Base-by-base conservation (phyloP, 75 land plant genomes). In the Ceratopteris richardii region DNA sequence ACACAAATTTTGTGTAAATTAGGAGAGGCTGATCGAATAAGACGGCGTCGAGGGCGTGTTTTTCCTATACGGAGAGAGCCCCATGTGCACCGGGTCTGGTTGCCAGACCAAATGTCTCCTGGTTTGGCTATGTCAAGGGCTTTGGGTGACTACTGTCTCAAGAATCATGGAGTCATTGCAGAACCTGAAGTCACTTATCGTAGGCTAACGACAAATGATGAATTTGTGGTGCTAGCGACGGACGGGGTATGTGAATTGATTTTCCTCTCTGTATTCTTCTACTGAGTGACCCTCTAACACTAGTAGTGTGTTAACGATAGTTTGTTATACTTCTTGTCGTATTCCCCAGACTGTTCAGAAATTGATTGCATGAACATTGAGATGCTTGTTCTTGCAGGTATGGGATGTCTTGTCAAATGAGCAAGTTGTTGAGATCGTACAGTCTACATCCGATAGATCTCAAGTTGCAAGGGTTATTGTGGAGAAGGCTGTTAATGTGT, bases 81-180 rank as follows among this genome's bases (percentile, higher is more conserved):
- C 1, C 68, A 67, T n/a, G 78, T 86, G 11, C 68, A 52, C 24
- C 67, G 86, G 41, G 36, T 86, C 0, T 86, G 90, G 90, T 52
- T 79, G 50, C 86, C 90, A 13, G 68, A 79, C 43, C 66, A 66
- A 16, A 66, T 81, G 44, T 62, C 50, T 55, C 83, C 83, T n/a
- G 88, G 88, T 48, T 81, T 85, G 13, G 88, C 88, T 36, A 85
- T 85, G 88, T 44, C 85, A 12, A 66, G 88, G 46, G 82, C 88
- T 39, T 75, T 82, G 25, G 86, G 86, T 19, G 86, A 82, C 48
- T 82, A 79, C 20, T 86, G 90, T 59, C 50, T 86, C 17, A 86
- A 86, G 37, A 80, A 81, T 16, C 71, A 31, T 30, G 90, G 90
- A 14, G 69, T 86, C 19, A 86, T 82, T 26, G 60, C 89, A 12